phyloP scores from a whole-genome alignment of 371 early-diverging fungal species.

The Saksenaea oblongispora region DNA sequence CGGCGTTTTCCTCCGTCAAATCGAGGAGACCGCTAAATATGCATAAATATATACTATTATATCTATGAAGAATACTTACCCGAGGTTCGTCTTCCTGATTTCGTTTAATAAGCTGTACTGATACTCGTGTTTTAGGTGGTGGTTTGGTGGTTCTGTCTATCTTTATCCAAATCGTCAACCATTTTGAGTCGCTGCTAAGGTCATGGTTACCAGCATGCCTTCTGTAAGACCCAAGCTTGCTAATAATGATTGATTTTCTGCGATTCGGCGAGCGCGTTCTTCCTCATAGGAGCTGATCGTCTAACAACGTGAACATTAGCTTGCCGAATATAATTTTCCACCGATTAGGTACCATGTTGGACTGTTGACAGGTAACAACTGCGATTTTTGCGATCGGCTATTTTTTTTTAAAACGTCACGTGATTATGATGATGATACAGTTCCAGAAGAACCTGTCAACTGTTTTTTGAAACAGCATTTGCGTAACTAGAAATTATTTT shows the following conservation, averaged over 20 bases:
- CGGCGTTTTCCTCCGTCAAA: neutral
- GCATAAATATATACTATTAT: neutral
- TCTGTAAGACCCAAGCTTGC: neutral
- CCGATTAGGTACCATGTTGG: neutral
- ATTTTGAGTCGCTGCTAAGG: neutral
- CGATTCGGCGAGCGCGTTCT: constrained; percentile 1
- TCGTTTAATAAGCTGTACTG: neutral
- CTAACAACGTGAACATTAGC: neutral
- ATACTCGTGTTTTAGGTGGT: neutral
- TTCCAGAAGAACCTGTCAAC: no score
- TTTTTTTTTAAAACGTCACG: neutral
- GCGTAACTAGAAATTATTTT: no score
- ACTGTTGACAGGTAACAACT: neutral
- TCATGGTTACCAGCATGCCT: neutral
- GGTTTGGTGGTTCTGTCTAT: neutral
- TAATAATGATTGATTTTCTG: neutral
- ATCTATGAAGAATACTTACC: neutral
- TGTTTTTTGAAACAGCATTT: no score
- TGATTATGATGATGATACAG: no score
- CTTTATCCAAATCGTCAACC: neutral
- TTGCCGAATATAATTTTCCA: neutral
- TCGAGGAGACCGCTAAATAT: neutral
- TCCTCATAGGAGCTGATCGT: neutral
- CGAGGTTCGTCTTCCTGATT: neutral
- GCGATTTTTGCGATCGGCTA: no score